Percentiles rank a stretch among this genome's conserved stretches.
phyloP scores from a whole-genome alignment of 2,329 filamentous ascomycete genomes.

The Fonsecaea multimorphosa region DNA sequence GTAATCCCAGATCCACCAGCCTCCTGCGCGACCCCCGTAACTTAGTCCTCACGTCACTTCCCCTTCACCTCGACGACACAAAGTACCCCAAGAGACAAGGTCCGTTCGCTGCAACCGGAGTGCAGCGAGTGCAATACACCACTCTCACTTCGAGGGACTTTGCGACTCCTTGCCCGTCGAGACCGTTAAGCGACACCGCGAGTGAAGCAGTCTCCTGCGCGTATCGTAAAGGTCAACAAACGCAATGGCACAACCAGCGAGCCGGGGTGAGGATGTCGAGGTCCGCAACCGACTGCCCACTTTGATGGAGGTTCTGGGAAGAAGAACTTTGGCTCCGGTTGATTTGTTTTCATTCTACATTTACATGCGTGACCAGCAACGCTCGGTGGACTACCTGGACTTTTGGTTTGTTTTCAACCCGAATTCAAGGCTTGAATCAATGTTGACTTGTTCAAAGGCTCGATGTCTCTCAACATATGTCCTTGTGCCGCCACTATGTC shows the following conservation, averaged over 20 bases:
- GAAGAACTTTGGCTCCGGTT: slow-evolving; percentile 91
- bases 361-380: slow-evolving; percentile 98
- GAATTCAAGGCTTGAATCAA: neutral
- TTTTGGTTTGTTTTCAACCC: slow-evolving; percentile 77
- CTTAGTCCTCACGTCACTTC: slow-evolving; percentile 16
- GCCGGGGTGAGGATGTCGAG: slow-evolving; percentile 45
- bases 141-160: neutral
- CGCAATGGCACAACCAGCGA: slow-evolving; percentile 29
- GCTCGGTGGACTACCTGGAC: slow-evolving; percentile 96
- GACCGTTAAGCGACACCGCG: neutral
- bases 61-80: slow-evolving; percentile 13
- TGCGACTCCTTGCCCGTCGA: neutral
- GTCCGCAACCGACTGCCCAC: slow-evolving; percentile 86
- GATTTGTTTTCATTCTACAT: slow-evolving; percentile 99
- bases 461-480: slow-evolving; percentile 99
- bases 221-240: neutral
- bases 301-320: slow-evolving; percentile 92
- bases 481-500: slow-evolving; percentile 92
- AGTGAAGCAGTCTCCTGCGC: neutral
- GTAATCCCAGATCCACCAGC: slow-evolving; percentile 11
- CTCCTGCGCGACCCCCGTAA: neutral
- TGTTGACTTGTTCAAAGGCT: slow-evolving; percentile 66
- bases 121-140: neutral
- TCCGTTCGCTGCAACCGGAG: neutral
- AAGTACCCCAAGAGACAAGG: neutral